Percentiles rank a stretch among this genome's conserved stretches.
phyloP scores from a whole-genome alignment of 805 yeast species.

The Ogataea parapolymorpha region DNA sequence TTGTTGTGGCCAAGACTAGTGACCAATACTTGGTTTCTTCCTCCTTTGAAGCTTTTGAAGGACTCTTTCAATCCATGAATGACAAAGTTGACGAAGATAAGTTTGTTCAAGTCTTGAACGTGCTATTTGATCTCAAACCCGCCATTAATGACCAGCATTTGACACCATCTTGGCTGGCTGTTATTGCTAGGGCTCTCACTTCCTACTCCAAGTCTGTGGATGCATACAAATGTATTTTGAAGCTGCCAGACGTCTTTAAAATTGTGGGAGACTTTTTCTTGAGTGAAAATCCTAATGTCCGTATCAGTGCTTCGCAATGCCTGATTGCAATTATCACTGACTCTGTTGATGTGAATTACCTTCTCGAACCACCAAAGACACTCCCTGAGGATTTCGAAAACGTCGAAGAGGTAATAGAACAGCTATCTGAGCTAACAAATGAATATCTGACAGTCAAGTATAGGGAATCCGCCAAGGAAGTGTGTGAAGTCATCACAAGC shows the following conservation, averaged over 20 bases:
- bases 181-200: constrained; percentile 75
- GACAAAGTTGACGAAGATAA: constrained; percentile 53
- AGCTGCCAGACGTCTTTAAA: constrained; percentile 54
- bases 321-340: constrained; percentile 73
- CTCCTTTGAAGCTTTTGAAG: constrained; percentile 81
- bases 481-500: constrained; percentile 64
- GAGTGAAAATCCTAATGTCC: constrained; percentile 62
- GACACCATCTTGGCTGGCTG: constrained; percentile 94
- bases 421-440: constrained; percentile 48
- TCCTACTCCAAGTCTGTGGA: constrained; percentile 49
- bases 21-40: constrained; percentile 83
- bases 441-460: constrained; percentile 69
- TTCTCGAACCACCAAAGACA: constrained; percentile 51
- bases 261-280: constrained; percentile 61
- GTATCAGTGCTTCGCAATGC: constrained; percentile 81
- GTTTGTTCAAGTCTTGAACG: constrained; percentile 60
- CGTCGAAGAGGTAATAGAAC: constrained; percentile 51
- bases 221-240: constrained; percentile 49
- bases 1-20: constrained; percentile 73
- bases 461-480: constrained; percentile 71
- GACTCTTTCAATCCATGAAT: constrained; percentile 65
- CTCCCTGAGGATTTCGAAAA: constrained; percentile 50
- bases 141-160: constrained; percentile 77
- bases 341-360: constrained; percentile 55
- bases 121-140: constrained; percentile 78